Percentiles rank a stretch among this genome's conserved stretches.
phyloP scores from a whole-genome alignment of 1,284 basidiomycete species.

The Melampsora larici-populina region DNA sequence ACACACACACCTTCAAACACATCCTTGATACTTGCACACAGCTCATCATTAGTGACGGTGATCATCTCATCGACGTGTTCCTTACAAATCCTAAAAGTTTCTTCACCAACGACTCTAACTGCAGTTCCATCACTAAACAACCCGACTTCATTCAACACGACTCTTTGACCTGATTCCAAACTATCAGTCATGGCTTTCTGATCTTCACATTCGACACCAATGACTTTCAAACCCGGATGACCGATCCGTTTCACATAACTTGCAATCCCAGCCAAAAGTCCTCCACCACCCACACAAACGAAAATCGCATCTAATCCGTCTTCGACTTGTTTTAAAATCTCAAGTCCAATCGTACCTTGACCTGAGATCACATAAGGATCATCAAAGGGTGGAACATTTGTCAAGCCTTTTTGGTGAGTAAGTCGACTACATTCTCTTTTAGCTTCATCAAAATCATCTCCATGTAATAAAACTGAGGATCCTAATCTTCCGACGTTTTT shows the following conservation, averaged over 20 bases:
- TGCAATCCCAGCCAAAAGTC: conserved; percentile 79
- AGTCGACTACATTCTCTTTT: conserved; percentile 90
- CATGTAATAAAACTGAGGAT: conserved; percentile 88
- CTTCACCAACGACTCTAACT: conserved; percentile 91
- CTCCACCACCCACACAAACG: conserved; percentile 86
- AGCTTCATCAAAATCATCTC: conserved; percentile 91
- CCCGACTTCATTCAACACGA: conserved; percentile 83
- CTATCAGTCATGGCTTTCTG: conserved; percentile 88
- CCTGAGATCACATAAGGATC: conserved; percentile 95
- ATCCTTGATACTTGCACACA: conserved; percentile 98
- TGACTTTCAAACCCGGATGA: conserved; percentile 73
- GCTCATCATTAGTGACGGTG: conserved; percentile 87
- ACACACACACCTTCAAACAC: conserved; percentile 79
- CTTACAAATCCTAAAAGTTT: conserved; percentile 88
- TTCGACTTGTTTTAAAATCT: conserved; percentile 60
- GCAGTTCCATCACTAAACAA: conserved; percentile 99
- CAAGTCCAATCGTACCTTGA: conserved; percentile 91
- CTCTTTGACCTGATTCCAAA: conserved; percentile 70
- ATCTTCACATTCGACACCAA: conserved; percentile 93
- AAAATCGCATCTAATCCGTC: conserved; percentile 76
- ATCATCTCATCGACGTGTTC: conserved; percentile 80
- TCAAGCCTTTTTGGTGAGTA: conserved; percentile 70
- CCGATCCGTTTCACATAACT: conserved; percentile 94
- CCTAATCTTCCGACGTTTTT: conserved; percentile 87
- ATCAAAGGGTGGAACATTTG: conserved; percentile 95